Base-by-base conservation (phyloP, 1,284 basidiomycete genomes). In the Sanghuangporus weigelae region DNA sequence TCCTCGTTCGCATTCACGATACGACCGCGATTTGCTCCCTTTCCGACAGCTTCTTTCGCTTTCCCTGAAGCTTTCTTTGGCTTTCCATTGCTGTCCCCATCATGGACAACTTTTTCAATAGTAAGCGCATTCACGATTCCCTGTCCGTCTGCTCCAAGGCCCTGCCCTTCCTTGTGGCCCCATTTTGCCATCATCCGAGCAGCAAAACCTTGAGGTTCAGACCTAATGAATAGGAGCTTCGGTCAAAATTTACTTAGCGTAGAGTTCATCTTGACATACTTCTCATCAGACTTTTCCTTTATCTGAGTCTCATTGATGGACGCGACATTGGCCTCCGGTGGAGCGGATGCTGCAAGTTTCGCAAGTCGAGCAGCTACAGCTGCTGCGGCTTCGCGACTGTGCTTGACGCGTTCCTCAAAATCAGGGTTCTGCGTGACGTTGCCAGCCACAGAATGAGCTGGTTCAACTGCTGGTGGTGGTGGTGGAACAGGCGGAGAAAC, bases 161-260 rank as follows among this genome's bases (percentile, higher is more conserved):
- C 95, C 75, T 95, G 88, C 1, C 95, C 95, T 71, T 95, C 90
- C 71, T 92, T 91, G 75, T 97, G 94, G 0, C 95, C 95, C 91
- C 92, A 96, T 76, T 94, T 96, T 5, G 91, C 89, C 93, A 95
- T 94, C 65, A 92, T 73, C 31, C 89, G 85, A 12, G 86, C 85
- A 19, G 90, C 92, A 69, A 94, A 93, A 7, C 82, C 83, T 60
- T 85, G 84, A 0, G 86, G 83, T 66, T 90, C 84, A 53, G 83
- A 77, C 67, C 89, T 88, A 59, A 40, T 53, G 21, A 14, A 21
- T 14, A 46, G 66, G 61, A 57, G 62, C 23, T 55, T 26, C 26
- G 54, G 57, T 19, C 57, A 46, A 31, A 2, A 49, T n/a, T 19
- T 35, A 50, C 3, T 16, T 23, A 26, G 10, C 14, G 8, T 2